Percentiles rank a stretch among this genome's conserved stretches.
Evolutionary conservation across 2,329 filamentous ascomycete species (phyloP).

Genomic region (Fusarium verticillioides): DNA sequence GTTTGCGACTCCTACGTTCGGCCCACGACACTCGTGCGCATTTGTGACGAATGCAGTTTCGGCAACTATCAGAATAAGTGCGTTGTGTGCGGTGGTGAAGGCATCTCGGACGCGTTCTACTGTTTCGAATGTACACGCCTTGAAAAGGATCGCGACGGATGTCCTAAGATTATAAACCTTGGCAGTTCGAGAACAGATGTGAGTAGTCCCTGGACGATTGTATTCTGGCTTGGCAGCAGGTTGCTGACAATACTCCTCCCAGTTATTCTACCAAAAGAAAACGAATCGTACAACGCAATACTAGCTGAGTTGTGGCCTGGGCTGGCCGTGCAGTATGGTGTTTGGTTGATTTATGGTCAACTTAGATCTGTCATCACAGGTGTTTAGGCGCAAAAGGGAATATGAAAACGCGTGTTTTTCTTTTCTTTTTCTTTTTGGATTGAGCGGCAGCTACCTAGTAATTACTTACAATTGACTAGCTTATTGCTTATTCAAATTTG

Average conservation of each 20-base stretch:
- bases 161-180: constrained; percentile 99
- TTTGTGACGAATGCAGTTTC: constrained; percentile 99
- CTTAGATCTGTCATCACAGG: constrained; percentile 36
- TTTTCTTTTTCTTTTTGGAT: neutral
- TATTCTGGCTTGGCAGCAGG: neutral
- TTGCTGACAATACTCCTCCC: constrained; percentile 36
- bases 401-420: constrained; percentile 13
- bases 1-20: constrained; percentile 99
- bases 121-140: constrained; percentile 98
- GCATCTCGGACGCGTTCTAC: constrained; percentile 98
- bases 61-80: constrained; percentile 99
- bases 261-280: constrained; percentile 75
- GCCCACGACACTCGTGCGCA: constrained; percentile 94
- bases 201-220: constrained; percentile 46
- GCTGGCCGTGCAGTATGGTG: constrained; percentile 51
- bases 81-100: constrained; percentile 97
- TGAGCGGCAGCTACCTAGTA: constrained; percentile 23
- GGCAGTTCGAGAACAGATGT: constrained; percentile 96
- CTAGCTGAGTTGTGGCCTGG: constrained; percentile 62
- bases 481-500: constrained; percentile 15
- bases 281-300: constrained; percentile 69
- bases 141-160: constrained; percentile 97
- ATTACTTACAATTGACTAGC: constrained; percentile 28
- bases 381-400: constrained; percentile 37
- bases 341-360: constrained; percentile 19